These are phyloP conservation scores for Pelargonium nanum DNA, from an alignment of 345 rosid genomes.

Conservation along the genomic window DNA sequence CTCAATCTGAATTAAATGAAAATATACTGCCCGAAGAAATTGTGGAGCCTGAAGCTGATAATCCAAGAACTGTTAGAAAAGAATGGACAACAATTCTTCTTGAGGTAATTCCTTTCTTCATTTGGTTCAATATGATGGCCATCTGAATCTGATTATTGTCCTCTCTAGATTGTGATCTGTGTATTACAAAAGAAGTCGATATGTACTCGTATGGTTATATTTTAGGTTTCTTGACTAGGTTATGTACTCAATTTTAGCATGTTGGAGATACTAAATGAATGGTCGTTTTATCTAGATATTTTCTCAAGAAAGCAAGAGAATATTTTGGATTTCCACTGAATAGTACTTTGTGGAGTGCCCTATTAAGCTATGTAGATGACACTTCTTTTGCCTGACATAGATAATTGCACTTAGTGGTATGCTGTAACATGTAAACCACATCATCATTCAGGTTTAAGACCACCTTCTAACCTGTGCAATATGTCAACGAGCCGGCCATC, in stretches of 20 bases:
- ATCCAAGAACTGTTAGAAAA: conserved; percentile 24
- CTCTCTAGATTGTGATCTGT: not conserved
- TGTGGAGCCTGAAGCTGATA: conserved; percentile 38
- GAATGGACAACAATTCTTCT: conserved; percentile 48
- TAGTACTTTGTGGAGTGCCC: not conserved
- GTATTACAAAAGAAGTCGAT: not conserved
- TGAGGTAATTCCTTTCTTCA: conserved; percentile 31
- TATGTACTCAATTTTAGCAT: not conserved
- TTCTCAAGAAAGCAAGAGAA: not conserved
- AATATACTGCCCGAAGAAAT: conserved; percentile 43
- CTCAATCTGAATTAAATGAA: conserved; percentile 33
- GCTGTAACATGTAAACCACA: not conserved
- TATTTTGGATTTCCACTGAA: too few relatives aligned
- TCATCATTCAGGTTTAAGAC: not conserved
- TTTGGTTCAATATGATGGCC: not conserved
- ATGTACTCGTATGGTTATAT: not conserved
- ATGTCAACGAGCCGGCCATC: not conserved
- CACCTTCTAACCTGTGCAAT: not conserved
- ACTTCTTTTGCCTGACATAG: too few relatives aligned
- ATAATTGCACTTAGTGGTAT: not conserved
- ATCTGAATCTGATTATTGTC: not conserved
- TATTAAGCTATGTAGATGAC: too few relatives aligned
- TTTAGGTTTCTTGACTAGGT: not conserved
- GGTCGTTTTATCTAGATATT: too few relatives aligned
- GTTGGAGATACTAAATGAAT: too few relatives aligned